Evolutionary conservation across 306 rosid species (phyloP).

Genomic region (Lotus japonicus): DNA sequence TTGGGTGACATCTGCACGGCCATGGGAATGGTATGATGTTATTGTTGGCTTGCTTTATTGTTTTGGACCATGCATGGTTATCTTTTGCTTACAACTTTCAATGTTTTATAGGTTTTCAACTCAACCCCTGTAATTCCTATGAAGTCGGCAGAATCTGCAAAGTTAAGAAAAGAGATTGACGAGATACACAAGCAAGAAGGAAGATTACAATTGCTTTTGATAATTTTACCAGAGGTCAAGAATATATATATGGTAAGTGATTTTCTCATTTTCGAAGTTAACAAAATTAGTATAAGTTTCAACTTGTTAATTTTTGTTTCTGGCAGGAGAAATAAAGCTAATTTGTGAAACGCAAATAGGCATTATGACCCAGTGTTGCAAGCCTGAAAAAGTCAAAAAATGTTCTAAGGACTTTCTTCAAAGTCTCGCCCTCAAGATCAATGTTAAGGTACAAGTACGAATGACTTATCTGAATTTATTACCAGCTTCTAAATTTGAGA

Average conservation of each 20-base stretch:
- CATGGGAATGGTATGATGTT: constrained; percentile 77
- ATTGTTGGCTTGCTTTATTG: not conserved
- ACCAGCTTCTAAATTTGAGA: not conserved
- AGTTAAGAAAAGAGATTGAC: too few species aligned
- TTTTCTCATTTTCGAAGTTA: not conserved
- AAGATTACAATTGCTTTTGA: too few species aligned
- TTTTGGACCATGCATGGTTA: too few species aligned
- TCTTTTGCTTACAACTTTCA: not conserved
- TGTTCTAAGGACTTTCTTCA: constrained; percentile 51
- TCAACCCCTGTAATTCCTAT: not conserved
- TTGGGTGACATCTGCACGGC: constrained; percentile 45
- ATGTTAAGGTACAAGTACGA: constrained; percentile 56
- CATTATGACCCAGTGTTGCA: constrained; percentile 75
- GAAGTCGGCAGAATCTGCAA: too few species aligned
- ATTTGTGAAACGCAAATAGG: constrained; percentile 78
- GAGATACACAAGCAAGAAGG: too few species aligned
- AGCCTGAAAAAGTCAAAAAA: constrained; percentile 32
- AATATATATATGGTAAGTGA: constrained; percentile 61
- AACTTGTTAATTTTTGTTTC: not conserved
- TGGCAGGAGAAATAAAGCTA: constrained; percentile 57
- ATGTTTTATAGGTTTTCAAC: not conserved
- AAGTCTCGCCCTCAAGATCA: constrained; percentile 68
- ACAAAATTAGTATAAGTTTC: not conserved
- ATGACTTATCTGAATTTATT: not conserved
- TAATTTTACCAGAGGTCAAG: constrained; percentile 59